Evolutionary conservation across 2,329 filamentous ascomycete species (phyloP).

Genomic region (Microsporum ferrugineum): DNA sequence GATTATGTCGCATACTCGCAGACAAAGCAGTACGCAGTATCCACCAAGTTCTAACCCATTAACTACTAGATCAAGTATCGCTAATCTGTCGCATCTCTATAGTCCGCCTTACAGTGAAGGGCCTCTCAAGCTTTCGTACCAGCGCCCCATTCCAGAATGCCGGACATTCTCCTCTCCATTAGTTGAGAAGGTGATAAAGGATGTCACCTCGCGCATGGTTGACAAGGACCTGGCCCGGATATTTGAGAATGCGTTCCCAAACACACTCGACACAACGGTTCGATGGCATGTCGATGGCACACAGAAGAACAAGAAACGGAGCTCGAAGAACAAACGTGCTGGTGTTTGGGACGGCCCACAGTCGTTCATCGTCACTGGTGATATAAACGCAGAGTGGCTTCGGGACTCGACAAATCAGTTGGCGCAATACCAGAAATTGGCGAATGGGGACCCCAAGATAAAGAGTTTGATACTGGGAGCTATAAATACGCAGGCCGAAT

Average conservation of each 20-base stretch:
- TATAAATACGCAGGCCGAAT: conserved; percentile 92
- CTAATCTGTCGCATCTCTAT: neutral
- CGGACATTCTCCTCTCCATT: conserved; percentile 78
- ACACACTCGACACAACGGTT: conserved; percentile 79
- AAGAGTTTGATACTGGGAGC: conserved; percentile 75
- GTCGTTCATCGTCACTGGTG: conserved; percentile 85
- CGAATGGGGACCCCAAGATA: conserved; percentile 67
- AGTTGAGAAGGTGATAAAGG: conserved; percentile 77
- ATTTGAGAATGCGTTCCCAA: conserved; percentile 92
- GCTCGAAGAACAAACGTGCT: conserved; percentile 32
- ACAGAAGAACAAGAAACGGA: conserved; percentile 28
- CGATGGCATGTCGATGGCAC: conserved; percentile 68
- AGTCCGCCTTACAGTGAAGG: conserved; percentile 72
- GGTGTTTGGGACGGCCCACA: conserved; percentile 72
- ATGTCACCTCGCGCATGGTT: conserved; percentile 67
- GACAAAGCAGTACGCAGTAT: conserved; percentile 12
- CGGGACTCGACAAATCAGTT: conserved; percentile 90
- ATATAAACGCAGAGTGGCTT: conserved; percentile 88
- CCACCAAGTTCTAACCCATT: too few relatives aligned
- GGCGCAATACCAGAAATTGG: conserved; percentile 74
- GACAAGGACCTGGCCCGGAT: conserved; percentile 81
- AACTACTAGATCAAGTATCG: neutral
- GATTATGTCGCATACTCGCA: conserved; percentile 22
- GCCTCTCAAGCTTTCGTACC: conserved; percentile 68
- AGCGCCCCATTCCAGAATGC: conserved; percentile 68